Percentiles rank a stretch among this genome's conserved stretches.
phyloP scores from a whole-genome alignment of 306 rosid genomes.

The Begonia masoniana region DNA sequence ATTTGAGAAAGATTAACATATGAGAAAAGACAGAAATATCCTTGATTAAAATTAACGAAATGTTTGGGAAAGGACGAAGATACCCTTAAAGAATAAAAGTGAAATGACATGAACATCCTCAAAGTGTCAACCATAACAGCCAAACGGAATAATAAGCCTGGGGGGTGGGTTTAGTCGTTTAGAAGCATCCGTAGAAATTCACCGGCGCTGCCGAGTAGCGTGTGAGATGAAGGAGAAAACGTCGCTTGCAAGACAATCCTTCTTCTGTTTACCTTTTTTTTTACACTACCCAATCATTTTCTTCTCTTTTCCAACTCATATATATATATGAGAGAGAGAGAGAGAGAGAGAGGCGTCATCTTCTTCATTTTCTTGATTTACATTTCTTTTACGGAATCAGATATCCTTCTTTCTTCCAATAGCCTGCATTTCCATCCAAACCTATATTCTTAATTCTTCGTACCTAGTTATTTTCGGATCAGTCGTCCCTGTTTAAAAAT shows the following conservation, averaged over 20 bases:
- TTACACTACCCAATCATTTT: neutral
- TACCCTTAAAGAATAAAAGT: too few species aligned
- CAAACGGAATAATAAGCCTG: neutral
- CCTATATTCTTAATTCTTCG: too few species aligned
- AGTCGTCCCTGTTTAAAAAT: too few species aligned
- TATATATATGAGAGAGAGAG: neutral
- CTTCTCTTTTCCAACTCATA: neutral
- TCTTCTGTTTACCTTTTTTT: neutral
- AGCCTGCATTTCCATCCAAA: neutral
- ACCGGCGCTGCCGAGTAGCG: neutral
- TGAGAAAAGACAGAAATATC: too few species aligned
- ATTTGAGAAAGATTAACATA: too few species aligned
- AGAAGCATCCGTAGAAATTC: neutral
- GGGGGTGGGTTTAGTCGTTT: too few species aligned
- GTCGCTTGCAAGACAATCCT: constrained; percentile 1
- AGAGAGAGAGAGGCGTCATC: neutral
- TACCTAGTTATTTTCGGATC: too few species aligned
- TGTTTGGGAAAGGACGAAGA: too few species aligned
- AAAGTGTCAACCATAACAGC: neutral
- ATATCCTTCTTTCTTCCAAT: neutral
- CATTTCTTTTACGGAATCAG: neutral
- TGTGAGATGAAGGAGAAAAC: neutral
- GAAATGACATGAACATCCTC: neutral
- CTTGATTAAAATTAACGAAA: too few species aligned
- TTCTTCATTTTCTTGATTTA: neutral